Base-by-base conservation (phyloP, 2,329 filamentous ascomycete species). In the Pestalotiopsis sp. region DNA sequence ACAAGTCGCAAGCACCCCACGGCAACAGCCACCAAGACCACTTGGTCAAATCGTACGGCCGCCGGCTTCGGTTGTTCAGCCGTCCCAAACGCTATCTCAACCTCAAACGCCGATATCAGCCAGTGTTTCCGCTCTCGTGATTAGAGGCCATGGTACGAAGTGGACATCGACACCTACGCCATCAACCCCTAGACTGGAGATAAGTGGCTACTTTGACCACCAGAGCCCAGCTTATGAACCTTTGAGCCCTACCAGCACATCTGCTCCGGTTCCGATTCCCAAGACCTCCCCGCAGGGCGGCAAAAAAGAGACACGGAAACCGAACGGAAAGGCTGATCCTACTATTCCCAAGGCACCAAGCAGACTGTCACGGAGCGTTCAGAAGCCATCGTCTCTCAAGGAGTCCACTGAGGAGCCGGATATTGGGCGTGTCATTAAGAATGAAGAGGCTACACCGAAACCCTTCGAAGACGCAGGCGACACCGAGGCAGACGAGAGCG, bases 91-190 rank as follows among this genome's bases (percentile, higher is more conserved):
- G 23, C 57, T 69, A 60, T 66, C 71, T 2, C 71, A 72, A 68
- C 62, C 56, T 3, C 76, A 76, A 40, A 78, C 76, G 20, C 75
- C 77, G 4, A 36, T 70, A 4, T 69, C 70, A 1, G 12, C 65
- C 67, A 69, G 68, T 68, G 63, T 72, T 68, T 58, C 76, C 45
- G 59, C 73, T 62, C 72, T 78, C 73, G 70, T 80, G 57, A 70
- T 80, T 63, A 75, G 79, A 68, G 78, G 81, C 52, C 76, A 80
- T 68, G 88, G 87, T 59, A 91, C 89, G 0, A 87, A 86, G 73
- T 91, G 89, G 89, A 86, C 83, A 2, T 80, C 85, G 17, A 83
- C 82, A 4, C 84, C 87, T 6, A 89, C 87, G 1, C 86, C 87
- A 4, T 88, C 88, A 4, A 91, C 89, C 1, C 89, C 89, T 2